phyloP scores from a whole-genome alignment of 805 yeast species.

The Teunomyces gatunensis region DNA sequence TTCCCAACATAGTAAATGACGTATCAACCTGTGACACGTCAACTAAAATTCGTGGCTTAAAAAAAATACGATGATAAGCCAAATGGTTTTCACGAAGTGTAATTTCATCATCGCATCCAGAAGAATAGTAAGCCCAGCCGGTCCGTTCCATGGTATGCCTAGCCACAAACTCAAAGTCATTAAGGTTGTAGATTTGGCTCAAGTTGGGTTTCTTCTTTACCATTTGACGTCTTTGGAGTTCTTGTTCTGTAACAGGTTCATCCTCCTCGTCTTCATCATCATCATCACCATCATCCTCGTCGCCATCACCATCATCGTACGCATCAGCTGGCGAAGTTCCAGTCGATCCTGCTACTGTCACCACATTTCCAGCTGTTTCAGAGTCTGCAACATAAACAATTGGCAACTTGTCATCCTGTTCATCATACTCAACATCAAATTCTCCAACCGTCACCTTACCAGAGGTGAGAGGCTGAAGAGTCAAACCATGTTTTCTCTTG shows the following conservation, averaged over 20 bases:
- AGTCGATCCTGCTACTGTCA: slow-evolving; percentile 3
- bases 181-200: slow-evolving; percentile 66
- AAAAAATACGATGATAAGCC: slow-evolving; percentile 84
- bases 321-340: neutral
- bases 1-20: slow-evolving; percentile 74
- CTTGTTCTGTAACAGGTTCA: slow-evolving; percentile 27
- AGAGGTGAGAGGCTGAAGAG: neutral
- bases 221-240: slow-evolving; percentile 21
- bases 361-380: neutral
- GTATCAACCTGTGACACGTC: slow-evolving; percentile 76
- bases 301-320: slow-evolving; percentile 4
- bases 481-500: neutral
- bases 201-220: slow-evolving; percentile 61
- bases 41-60: slow-evolving; percentile 78
- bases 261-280: slow-evolving; percentile 39
- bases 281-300: slow-evolving; percentile 15
- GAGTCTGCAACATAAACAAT: slow-evolving; percentile 7
- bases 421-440: slow-evolving; percentile 42
- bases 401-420: slow-evolving; percentile 33
- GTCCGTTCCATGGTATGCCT: slow-evolving; percentile 67
- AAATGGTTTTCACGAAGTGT: slow-evolving; percentile 86
- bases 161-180: slow-evolving; percentile 88
- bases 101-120: slow-evolving; percentile 92
- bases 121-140: slow-evolving; percentile 92
- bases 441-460: slow-evolving; percentile 26